Evolutionary conservation across 805 yeast species (phyloP), one percentile per base, ranked within the genome.

Genomic region (Nakazawaea peltata): DNA sequence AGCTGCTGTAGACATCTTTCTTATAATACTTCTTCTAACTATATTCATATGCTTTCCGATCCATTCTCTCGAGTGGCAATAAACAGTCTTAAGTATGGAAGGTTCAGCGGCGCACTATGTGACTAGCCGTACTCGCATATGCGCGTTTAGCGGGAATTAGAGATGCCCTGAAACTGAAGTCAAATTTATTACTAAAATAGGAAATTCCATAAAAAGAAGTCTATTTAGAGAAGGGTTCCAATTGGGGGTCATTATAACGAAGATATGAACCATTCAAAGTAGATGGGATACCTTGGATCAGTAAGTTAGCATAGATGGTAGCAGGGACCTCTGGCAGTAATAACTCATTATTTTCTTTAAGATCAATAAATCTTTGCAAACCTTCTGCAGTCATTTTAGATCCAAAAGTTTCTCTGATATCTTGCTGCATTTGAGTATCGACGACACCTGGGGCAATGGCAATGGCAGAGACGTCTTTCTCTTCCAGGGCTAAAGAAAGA

Each of bases 371-470:
- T 42, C 78, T 64, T 34, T 74, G 59, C 43, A 74, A 66, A 4
- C 75, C 70, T 14, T 69, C 75, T 1, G 65, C 59, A 0, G 68
- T 62, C 96, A 88, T 88, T 19, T 62, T 61, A 4, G 48, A 43
- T 2, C 77, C 75, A 43, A 72, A 74, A 29, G 57, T 66, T 13
- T 74, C 80, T 47, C 97, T 74, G 39, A 90, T 87, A 36, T 75
- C 79, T 6, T 44, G 53, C 59, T 92, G 97, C 97, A 92, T 90
- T 15, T 63, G 64, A 1, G 98, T 90, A 51, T 85, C 85, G 2
- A 92, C 97, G 1, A 86, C 94, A 4, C 98, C 97, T 0, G 97
- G 97, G 0, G 95, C 96, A 17, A 92, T 68, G 0, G 96, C 66
- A 9, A 87, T 59, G 3, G 81, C 63, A 24, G 60, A 56, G n/a